Conservation (phyloP, 495 filamentous ascomycete species). For the Neurospora tetraspora region DNA sequence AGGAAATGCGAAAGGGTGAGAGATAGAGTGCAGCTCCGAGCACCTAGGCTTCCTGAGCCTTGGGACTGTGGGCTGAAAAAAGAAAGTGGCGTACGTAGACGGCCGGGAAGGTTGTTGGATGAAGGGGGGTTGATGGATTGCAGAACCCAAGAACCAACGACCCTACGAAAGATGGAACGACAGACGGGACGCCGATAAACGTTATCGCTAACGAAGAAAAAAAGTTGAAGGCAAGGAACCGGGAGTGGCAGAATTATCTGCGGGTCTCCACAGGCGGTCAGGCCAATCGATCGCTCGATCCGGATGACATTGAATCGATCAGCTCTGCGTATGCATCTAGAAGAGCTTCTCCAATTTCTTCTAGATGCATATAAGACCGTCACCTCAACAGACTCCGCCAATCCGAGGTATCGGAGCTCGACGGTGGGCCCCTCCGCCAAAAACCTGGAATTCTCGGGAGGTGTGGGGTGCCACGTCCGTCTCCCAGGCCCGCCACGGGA, state of each 20-base stretch:
- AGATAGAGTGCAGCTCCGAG: background rate
- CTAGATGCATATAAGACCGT: background rate
- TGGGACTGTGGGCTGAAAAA: background rate
- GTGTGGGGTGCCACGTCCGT: background rate
- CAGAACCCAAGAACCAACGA: background rate
- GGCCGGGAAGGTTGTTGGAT: background rate
- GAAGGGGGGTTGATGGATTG: background rate
- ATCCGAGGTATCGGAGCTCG: background rate
- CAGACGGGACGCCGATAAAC: too few relatives aligned
- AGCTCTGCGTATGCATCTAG: background rate
- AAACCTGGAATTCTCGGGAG: background rate
- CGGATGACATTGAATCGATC: background rate
- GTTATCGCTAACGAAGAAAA: conserved; percentile 14
- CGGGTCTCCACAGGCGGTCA: conserved; percentile 2
- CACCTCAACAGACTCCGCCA: background rate
- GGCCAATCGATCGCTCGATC: background rate
- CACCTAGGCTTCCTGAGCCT: background rate
- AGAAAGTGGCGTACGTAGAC: background rate
- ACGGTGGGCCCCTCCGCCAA: background rate
- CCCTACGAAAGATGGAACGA: background rate
- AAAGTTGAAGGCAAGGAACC: conserved; percentile 10
- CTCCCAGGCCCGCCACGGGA: background rate
- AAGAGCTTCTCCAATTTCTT: background rate
- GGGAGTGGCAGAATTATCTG: conserved; percentile 10
- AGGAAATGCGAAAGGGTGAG: background rate